phyloP scores from a whole-genome alignment of 352 stramenopile species.

The Phytophthora rubi region DNA sequence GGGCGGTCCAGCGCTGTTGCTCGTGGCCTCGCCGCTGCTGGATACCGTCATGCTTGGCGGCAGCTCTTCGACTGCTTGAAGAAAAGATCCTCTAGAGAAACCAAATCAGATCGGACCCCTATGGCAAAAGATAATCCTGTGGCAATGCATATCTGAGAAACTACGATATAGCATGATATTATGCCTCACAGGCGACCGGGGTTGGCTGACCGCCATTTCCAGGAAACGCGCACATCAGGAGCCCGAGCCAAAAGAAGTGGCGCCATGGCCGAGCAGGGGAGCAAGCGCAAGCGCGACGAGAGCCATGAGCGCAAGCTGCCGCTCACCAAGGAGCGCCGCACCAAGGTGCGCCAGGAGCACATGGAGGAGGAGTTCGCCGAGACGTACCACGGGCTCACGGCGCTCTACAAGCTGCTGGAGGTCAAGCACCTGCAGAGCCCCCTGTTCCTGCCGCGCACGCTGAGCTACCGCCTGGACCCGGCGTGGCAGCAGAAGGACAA shows the following conservation, averaged over 20 bases:
- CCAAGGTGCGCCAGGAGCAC: slow-evolving; percentile 70
- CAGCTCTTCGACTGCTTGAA: slow-evolving; percentile 19
- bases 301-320: slow-evolving; percentile 45
- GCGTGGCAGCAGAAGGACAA: slow-evolving; percentile 29
- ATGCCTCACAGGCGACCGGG: slow-evolving; percentile 5
- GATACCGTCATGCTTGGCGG: slow-evolving; percentile 50
- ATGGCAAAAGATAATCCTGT: background rate
- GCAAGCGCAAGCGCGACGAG: slow-evolving; percentile 77
- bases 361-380: slow-evolving; percentile 85
- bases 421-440: slow-evolving; percentile 72
- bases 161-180: slow-evolving; percentile 9
- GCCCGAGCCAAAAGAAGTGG: background rate
- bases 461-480: slow-evolving; percentile 73
- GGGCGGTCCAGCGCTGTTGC: slow-evolving; percentile 9
- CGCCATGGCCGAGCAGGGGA: slow-evolving; percentile 34
- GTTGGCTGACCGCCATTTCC: slow-evolving; percentile 34
- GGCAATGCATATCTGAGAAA: background rate
- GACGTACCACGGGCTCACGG: slow-evolving; percentile 76
- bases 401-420: slow-evolving; percentile 87
- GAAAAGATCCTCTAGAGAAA: slow-evolving; percentile 14
- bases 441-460: slow-evolving; percentile 77
- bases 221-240: background rate
- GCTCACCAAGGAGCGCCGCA: slow-evolving; percentile 42
- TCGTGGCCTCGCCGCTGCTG: slow-evolving; percentile 36
- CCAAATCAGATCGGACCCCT: slow-evolving; percentile 19